These are phyloP conservation scores for Tolypocladium cylindrosporum DNA, from an alignment of 2,329 filamentous ascomycete species.

Conservation along the genomic window DNA sequence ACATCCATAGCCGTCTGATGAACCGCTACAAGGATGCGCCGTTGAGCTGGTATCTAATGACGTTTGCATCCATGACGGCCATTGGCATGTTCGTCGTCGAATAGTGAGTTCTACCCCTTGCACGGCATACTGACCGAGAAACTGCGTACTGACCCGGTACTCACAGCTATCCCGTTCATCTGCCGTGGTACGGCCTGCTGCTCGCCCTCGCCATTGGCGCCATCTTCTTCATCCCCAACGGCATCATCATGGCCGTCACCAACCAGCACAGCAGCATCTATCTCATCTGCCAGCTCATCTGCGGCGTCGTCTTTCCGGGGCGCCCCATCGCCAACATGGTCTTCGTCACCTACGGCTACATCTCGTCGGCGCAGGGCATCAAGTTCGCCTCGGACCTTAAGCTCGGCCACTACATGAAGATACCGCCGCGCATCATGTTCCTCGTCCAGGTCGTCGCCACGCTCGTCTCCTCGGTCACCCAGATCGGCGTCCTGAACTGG, in stretches of 20 bases:
- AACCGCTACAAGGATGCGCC: slow-evolving; percentile 72
- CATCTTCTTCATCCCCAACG: slow-evolving; percentile 79
- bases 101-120: slow-evolving; percentile 46
- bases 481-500: slow-evolving; percentile 82
- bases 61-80: slow-evolving; percentile 64
- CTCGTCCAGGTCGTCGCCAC: slow-evolving; percentile 69
- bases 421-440: slow-evolving; percentile 70
- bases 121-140: background rate
- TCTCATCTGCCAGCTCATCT: slow-evolving; percentile 77
- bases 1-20: slow-evolving; percentile 81
- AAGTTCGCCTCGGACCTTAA: slow-evolving; percentile 85
- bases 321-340: slow-evolving; percentile 88
- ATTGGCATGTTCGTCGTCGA: slow-evolving; percentile 79
- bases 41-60: slow-evolving; percentile 69
- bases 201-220: slow-evolving; percentile 69
- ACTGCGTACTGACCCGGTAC: background rate
- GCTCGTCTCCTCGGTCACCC: slow-evolving; percentile 66
- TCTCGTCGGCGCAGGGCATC: slow-evolving; percentile 78
- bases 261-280: slow-evolving; percentile 85
- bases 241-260: slow-evolving; percentile 87
- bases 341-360: slow-evolving; percentile 85
- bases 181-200: slow-evolving; percentile 80
- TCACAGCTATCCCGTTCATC: slow-evolving; percentile 61
- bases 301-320: slow-evolving; percentile 72
- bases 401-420: slow-evolving; percentile 81